These are phyloP conservation scores for Madurella mycetomatis DNA, from an alignment of 2,329 filamentous ascomycete genomes.

Conservation along the genomic window DNA sequence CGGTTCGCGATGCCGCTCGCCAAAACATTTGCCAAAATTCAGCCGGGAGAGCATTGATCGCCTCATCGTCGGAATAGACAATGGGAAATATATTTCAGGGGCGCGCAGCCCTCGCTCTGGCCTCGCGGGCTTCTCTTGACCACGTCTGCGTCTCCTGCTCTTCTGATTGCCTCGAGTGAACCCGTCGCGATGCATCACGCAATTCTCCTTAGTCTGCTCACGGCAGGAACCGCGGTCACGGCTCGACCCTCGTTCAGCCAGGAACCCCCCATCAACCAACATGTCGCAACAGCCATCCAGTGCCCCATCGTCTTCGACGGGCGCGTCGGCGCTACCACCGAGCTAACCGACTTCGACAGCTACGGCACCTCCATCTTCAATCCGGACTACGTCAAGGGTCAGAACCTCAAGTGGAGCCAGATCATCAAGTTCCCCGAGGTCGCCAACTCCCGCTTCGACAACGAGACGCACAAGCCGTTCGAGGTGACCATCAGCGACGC, in stretches of 20 bases:
- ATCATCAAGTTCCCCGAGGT: constrained; percentile 32
- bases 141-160: background rate
- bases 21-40: constrained; percentile 17
- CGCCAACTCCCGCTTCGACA: constrained; percentile 36
- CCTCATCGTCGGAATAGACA: background rate
- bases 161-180: background rate
- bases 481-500: constrained; percentile 43
- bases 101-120: background rate
- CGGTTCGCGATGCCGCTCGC: constrained; percentile 22
- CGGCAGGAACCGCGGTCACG: constrained; percentile 10
- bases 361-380: constrained; percentile 32
- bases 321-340: constrained; percentile 28
- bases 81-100: background rate
- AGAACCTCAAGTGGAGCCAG: constrained; percentile 34
- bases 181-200: constrained; percentile 18
- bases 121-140: background rate
- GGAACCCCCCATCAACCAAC: background rate
- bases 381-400: constrained; percentile 36
- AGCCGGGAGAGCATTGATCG: constrained; percentile 15
- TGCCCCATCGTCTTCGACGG: constrained; percentile 38
- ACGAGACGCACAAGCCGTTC: constrained; percentile 33
- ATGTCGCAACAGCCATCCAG: constrained; percentile 20
- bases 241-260: background rate
- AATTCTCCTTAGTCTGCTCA: constrained; percentile 20
- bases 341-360: constrained; percentile 31